Conservation (phyloP, 441 rosid genomes). For the Gossypium laxum region DNA sequence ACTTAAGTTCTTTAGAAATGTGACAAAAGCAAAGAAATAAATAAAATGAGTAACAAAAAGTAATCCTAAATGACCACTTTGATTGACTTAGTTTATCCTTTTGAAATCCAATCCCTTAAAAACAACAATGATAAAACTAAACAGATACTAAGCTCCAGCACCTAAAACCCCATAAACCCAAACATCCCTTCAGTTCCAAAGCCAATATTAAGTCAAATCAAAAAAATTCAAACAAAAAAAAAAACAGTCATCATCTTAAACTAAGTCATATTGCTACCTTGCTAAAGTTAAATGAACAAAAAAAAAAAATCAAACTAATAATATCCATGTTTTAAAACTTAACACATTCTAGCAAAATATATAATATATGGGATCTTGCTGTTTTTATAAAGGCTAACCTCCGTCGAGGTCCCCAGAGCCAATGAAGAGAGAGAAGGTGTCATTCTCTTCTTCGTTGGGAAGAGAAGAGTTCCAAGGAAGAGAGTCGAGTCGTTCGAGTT, state of each 20-base stretch:
- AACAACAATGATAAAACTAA: not conserved
- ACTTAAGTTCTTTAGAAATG: not conserved
- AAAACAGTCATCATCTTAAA: not conserved
- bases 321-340: not conserved
- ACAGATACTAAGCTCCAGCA: not conserved
- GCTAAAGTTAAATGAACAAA: not conserved
- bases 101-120: not conserved
- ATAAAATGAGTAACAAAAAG: not conserved
- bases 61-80: not conserved
- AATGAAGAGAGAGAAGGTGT: conserved; percentile 40
- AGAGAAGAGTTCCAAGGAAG: conserved; percentile 56
- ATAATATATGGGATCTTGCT: not conserved
- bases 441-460: conserved; percentile 34
- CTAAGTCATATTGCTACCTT: not conserved
- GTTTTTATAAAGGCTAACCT: conserved; percentile 31
- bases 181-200: not conserved
- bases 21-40: not conserved
- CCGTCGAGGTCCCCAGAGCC: conserved; percentile 74
- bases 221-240: not conserved
- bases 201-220: not conserved
- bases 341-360: not conserved
- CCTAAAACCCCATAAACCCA: not conserved
- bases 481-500: conserved; percentile 39
- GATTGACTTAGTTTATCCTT: not conserved
- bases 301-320: not conserved